Evolutionary conservation across 2,329 filamentous ascomycete species (phyloP).

Genomic region (Fusarium foetens): DNA sequence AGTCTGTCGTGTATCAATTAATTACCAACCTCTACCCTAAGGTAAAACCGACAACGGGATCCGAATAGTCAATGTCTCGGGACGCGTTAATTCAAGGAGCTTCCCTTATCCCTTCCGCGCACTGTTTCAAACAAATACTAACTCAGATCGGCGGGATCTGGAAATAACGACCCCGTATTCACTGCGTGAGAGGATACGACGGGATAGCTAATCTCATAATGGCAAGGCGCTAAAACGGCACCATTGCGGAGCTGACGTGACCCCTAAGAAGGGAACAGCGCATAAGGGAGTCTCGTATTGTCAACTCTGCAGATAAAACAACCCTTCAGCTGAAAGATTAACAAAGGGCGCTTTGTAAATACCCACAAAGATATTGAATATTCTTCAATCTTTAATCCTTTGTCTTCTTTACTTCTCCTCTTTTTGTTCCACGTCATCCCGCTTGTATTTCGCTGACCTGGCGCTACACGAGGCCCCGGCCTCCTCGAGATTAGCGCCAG

Average conservation of each 20-base stretch:
- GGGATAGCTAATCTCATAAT: background rate
- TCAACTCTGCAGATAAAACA: background rate
- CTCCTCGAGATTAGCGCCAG: slow-evolving; percentile 23
- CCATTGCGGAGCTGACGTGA: background rate
- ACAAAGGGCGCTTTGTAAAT: background rate
- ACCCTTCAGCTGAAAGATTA: background rate
- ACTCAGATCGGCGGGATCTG: background rate
- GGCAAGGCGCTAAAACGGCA: background rate
- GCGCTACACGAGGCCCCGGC: slow-evolving; percentile 8
- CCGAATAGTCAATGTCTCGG: background rate
- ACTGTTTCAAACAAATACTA: background rate
- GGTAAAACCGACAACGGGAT: background rate
- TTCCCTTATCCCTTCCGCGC: background rate
- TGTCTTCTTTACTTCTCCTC: background rate
- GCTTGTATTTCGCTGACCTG: background rate
- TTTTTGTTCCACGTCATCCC: background rate
- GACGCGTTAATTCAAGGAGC: background rate
- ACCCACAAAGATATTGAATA: background rate
- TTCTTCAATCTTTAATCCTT: background rate
- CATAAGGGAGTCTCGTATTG: background rate
- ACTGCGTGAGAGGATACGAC: background rate
- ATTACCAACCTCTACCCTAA: background rate
- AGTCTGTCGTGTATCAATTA: background rate
- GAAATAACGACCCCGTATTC: background rate
- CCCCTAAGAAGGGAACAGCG: background rate